Percentiles rank a stretch among this genome's conserved stretches.
phyloP scores from a whole-genome alignment of 176 grass and related monocot species.

The Carex littledalei region DNA sequence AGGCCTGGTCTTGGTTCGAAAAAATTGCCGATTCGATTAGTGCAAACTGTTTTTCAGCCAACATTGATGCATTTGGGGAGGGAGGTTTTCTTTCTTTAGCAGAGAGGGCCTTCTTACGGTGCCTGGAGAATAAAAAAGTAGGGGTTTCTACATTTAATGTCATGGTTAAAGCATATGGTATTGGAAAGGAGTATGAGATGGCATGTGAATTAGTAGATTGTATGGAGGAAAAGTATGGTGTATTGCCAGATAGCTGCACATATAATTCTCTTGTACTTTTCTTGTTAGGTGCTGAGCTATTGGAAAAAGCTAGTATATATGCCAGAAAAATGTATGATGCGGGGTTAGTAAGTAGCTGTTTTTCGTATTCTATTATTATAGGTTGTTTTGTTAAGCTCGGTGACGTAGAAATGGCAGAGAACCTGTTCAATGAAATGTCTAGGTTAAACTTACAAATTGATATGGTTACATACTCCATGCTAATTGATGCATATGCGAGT shows the following conservation, averaged over 20 bases:
- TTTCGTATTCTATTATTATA: conserved; percentile 66
- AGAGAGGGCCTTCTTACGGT: conserved; percentile 66
- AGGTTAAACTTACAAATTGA: conserved; percentile 48
- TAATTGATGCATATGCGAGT: conserved; percentile 80
- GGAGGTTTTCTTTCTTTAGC: conserved; percentile 48
- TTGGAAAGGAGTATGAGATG: conserved; percentile 52
- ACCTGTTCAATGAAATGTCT: conserved; percentile 74
- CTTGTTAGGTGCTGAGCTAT: conserved; percentile 41
- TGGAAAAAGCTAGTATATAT: conserved; percentile 61
- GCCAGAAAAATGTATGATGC: conserved; percentile 61
- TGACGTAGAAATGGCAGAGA: conserved; percentile 45
- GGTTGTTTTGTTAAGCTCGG: conserved; percentile 51
- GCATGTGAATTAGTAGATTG: conserved; percentile 64
- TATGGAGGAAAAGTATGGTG: conserved; percentile 49
- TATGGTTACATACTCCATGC: conserved; percentile 56
- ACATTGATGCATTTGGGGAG: conserved; percentile 84
- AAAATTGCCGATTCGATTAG: conserved; percentile 48
- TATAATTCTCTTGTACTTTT: conserved; percentile 81
- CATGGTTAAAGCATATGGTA: conserved; percentile 89
- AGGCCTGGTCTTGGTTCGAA: conserved; percentile 81
- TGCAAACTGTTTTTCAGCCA: conserved; percentile 67
- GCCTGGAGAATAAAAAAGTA: conserved; percentile 56
- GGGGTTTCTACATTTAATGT: conserved; percentile 77
- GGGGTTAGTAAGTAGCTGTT: conserved; percentile 46
- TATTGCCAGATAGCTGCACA: conserved; percentile 72